Base-by-base conservation (phyloP, 2,329 filamentous ascomycete genomes). In the Chaetomium olivaceum region DNA sequence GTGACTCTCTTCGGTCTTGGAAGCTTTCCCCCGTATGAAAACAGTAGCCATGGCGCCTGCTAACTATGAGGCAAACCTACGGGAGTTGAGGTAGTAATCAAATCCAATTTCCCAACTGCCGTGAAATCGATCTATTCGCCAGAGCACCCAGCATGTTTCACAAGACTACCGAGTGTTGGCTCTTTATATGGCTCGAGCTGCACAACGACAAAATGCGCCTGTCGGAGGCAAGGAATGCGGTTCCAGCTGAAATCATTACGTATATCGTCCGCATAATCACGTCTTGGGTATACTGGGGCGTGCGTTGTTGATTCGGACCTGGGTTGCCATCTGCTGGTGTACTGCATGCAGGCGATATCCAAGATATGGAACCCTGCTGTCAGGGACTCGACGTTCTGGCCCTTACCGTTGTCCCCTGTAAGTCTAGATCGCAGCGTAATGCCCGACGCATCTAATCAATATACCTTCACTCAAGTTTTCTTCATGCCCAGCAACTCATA, bases 11-110 rank as follows among this genome's bases (percentile, higher is more conserved):
- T 68, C 58, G 31, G n/a, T 54, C 56, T 43, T 56, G 21, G 55
- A 27, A 31, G 62, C 48, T 63, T 66, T 71, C 12, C 67, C 62
- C 51, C 65, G 70, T 52, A 62, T 54, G 12, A 74, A 51, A 9
- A 74, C 69, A 27, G 73, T 74, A 12, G 72, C 67, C 73, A 75
- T 75, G 33, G 61, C 48, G 48, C 8, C 31, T 11, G 9, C 11
- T 16, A 14, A 11, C 12, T 43, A 12, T 23, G 21, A 7, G n/a
- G n/a, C 5, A 0, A 8, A 1, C 2, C 46, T 21, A 12, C n/a
- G n/a, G 2, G n/a, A 6, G 21, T 48, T 23, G 46, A 23, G n/a
- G n/a, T 12, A 48, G 21, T 19, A 48, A 48, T 48, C 46, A 48
- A 48, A 9, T 1, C 46, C n/a, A 23, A 11, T 11, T 12, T 48